Conservation (phyloP, 1,139 yeast genomes). For the Kodamaea suecica region DNA sequence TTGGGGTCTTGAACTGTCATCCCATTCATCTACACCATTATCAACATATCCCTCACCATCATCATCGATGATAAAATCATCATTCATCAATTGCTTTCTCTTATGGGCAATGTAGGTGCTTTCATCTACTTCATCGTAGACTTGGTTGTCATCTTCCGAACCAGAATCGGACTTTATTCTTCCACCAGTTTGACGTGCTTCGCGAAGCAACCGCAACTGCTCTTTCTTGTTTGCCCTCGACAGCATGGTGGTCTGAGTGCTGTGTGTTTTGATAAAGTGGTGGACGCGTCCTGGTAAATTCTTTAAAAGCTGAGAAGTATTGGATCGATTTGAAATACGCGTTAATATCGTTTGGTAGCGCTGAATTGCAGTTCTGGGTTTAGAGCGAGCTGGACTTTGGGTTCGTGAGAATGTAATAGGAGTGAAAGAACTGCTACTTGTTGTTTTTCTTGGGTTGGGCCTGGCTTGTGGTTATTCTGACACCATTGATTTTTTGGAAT, state of each 20-base stretch:
- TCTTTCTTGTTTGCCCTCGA: constrained; percentile 31
- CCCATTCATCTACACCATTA: constrained; percentile 91
- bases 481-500: too few relatives aligned
- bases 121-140: constrained; percentile 88
- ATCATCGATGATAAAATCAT: constrained; percentile 93
- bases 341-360: too few relatives aligned
- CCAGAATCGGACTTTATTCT: constrained; percentile 21
- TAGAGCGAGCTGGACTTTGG: too few relatives aligned
- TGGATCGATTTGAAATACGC: neutral
- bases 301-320: too few relatives aligned
- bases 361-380: too few relatives aligned
- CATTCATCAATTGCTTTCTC: constrained; percentile 76
- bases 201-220: constrained; percentile 38
- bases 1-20: constrained; percentile 46
- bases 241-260: constrained; percentile 15
- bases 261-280: neutral
- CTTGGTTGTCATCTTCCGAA: constrained; percentile 37
- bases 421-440: too few relatives aligned
- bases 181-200: constrained; percentile 39
- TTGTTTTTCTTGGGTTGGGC: too few relatives aligned
- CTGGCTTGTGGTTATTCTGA: too few relatives aligned
- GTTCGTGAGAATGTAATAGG: too few relatives aligned
- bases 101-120: constrained; percentile 72
- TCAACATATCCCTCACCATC: constrained; percentile 89
- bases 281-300: neutral